Evolutionary conservation across 2,329 filamentous ascomycete species (phyloP).

Genomic region (Xylaria sp.): DNA sequence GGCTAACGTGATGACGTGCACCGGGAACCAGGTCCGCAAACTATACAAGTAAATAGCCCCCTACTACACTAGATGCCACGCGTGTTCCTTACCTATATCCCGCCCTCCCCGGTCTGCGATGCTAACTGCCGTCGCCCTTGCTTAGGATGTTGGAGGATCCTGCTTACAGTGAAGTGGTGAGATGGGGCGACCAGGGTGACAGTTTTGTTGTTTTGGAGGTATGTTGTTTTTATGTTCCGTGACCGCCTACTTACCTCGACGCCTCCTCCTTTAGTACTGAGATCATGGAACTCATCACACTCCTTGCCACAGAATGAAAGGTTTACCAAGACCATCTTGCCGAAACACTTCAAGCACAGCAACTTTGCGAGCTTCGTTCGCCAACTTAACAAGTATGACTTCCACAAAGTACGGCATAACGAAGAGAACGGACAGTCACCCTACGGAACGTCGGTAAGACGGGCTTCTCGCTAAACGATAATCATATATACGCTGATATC

Average conservation of each 20-base stretch:
- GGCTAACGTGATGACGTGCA: constrained; percentile 26
- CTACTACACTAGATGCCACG: constrained; percentile 16
- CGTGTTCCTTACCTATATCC: background rate
- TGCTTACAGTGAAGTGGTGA: constrained; percentile 83
- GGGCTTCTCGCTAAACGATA: constrained; percentile 12
- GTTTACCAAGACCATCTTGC: constrained; percentile 75
- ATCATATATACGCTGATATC: constrained; percentile 28
- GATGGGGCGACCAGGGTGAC: constrained; percentile 92
- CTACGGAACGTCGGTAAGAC: constrained; percentile 69
- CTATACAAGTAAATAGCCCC: constrained; percentile 74
- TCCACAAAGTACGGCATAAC: constrained; percentile 85
- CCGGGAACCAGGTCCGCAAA: constrained; percentile 73
- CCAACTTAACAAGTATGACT: constrained; percentile 75
- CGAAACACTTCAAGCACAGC: constrained; percentile 81
- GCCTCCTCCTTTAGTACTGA: background rate
- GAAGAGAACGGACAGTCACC: constrained; percentile 78
- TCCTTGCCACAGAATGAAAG: constrained; percentile 70
- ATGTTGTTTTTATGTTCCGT: constrained; percentile 28
- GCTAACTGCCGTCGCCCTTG: constrained; percentile 31
- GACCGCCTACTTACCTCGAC: background rate
- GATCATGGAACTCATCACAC: constrained; percentile 19
- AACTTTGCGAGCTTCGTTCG: constrained; percentile 76
- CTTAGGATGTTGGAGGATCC: constrained; percentile 92
- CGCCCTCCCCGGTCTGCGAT: background rate
- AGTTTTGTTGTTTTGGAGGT: constrained; percentile 98